Evolutionary conservation across 2,329 filamentous ascomycete genomes (phyloP).

Genomic region (Colletotrichum chlorophyti): DNA sequence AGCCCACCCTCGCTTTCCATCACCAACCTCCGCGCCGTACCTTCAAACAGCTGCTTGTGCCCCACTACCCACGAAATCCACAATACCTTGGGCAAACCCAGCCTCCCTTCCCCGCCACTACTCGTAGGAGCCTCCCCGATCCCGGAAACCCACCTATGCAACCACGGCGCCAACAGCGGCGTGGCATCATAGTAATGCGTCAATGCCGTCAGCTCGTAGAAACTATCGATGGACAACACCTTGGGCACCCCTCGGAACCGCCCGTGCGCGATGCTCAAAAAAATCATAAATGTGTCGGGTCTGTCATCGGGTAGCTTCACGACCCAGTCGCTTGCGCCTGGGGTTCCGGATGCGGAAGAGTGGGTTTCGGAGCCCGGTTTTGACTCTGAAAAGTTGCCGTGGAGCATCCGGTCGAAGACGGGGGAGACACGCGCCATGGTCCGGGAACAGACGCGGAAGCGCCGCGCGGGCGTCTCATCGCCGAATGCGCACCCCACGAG

Average conservation of each 20-base stretch:
- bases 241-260: slow-evolving; percentile 35
- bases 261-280: slow-evolving; percentile 41
- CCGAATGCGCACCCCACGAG: slow-evolving; percentile 1
- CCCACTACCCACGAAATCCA: slow-evolving; percentile 43
- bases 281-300: slow-evolving; percentile 34
- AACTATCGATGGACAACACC: slow-evolving; percentile 30
- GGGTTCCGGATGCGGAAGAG: neutral
- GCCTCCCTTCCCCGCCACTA: neutral
- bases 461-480: slow-evolving; percentile 11
- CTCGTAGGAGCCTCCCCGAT: slow-evolving; percentile 24
- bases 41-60: slow-evolving; percentile 32
- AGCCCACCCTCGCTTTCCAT: slow-evolving; percentile 29
- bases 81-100: slow-evolving; percentile 33
- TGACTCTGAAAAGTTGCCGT: slow-evolving; percentile 35
- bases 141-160: slow-evolving; percentile 30
- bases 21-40: slow-evolving; percentile 32
- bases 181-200: slow-evolving; percentile 41
- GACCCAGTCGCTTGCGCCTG: slow-evolving; percentile 31
- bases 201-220: slow-evolving; percentile 38
- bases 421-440: slow-evolving; percentile 36
- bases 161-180: slow-evolving; percentile 34
- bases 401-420: slow-evolving; percentile 39
- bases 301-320: slow-evolving; percentile 40
- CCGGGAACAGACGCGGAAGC: slow-evolving; percentile 36
- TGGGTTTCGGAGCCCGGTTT: slow-evolving; percentile 9